Evolutionary conservation across 1,139 yeast species (phyloP).

Genomic region (Magnusiomyces clavatus): DNA sequence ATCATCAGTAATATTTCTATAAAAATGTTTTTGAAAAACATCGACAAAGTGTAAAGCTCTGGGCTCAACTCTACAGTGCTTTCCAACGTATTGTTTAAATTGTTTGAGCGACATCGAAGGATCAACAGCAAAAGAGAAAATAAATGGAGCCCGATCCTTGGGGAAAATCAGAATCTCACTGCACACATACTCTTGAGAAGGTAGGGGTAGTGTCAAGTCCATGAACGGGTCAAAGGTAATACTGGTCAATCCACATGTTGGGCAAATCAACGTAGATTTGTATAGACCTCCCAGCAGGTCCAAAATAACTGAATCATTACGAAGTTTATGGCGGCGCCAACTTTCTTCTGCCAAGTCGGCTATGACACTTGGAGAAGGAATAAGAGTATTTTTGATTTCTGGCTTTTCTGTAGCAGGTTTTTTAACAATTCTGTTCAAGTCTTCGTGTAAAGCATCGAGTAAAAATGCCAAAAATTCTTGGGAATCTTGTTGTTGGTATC

Average conservation of each 20-base stretch:
- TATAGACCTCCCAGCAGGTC: conserved; percentile 89
- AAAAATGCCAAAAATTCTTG: conserved; percentile 90
- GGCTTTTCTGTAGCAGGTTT: conserved; percentile 92
- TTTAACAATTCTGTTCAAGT: conserved; percentile 67
- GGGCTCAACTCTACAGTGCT: conserved; percentile 20
- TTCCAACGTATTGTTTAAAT: conserved; percentile 52
- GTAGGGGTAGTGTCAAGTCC: conserved; percentile 84
- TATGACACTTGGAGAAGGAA: conserved; percentile 48
- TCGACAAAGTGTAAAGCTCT: conserved; percentile 56
- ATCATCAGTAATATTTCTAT: conserved; percentile 54
- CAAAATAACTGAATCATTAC: conserved; percentile 80
- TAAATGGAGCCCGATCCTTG: conserved; percentile 40
- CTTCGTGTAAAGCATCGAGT: conserved; percentile 90
- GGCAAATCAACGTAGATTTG: conserved; percentile 84
- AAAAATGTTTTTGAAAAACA: conserved; percentile 60
- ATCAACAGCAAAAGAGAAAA: conserved; percentile 62
- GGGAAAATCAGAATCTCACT: conserved; percentile 59
- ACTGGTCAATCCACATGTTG: conserved; percentile 71
- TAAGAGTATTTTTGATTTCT: conserved; percentile 57
- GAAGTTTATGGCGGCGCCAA: conserved; percentile 70
- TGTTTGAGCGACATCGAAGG: conserved; percentile 61
- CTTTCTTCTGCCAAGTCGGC: conserved; percentile 59
- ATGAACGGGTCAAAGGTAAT: conserved; percentile 92
- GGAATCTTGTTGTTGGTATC: conserved; percentile 89
- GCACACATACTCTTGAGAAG: conserved; percentile 68